These are phyloP conservation scores for Xylaria sp. DNA, from an alignment of 2,329 filamentous ascomycete genomes.

Conservation along the genomic window DNA sequence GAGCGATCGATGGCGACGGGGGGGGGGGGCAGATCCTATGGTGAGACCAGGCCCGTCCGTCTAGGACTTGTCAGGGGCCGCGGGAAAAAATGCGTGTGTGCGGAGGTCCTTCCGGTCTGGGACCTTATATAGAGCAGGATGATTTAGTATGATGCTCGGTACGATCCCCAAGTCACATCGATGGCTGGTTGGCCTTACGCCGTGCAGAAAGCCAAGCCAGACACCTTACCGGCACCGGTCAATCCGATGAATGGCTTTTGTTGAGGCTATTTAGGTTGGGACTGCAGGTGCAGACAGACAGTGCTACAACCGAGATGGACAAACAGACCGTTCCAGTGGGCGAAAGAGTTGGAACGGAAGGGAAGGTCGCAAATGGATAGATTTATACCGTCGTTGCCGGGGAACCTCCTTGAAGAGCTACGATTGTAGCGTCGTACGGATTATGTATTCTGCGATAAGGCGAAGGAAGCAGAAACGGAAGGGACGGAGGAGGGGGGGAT, in stretches of 20 bases:
- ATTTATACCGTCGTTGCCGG: not conserved
- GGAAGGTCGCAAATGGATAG: conserved; percentile 1
- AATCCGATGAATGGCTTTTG: not conserved
- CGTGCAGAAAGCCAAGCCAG: conserved; percentile 3
- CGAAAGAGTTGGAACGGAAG: conserved; percentile 8
- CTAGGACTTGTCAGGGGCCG: conserved; percentile 11
- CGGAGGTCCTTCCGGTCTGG: conserved; percentile 6
- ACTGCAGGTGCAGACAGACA: not conserved
- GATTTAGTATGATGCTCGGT: conserved; percentile 15
- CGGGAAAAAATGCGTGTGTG: conserved; percentile 7
- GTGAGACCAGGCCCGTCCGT: conserved; percentile 5
- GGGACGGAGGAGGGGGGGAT: conserved; percentile 1
- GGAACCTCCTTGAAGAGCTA: too few species aligned
- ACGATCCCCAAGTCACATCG: conserved; percentile 18
- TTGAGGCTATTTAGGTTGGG: not conserved
- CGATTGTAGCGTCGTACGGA: too few species aligned
- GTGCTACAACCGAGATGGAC: too few species aligned
- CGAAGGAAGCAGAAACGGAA: not conserved
- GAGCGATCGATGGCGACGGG: conserved; percentile 4
- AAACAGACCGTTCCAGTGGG: not conserved
- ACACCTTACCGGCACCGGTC: not conserved
- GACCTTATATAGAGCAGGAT: conserved; percentile 10
- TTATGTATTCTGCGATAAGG: not conserved
- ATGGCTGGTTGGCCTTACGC: conserved; percentile 6
- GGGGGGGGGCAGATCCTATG: conserved; percentile 11